These are phyloP conservation scores for Hericium coralloides DNA, from an alignment of 768 basidiomycete species.

Conservation along the genomic window DNA sequence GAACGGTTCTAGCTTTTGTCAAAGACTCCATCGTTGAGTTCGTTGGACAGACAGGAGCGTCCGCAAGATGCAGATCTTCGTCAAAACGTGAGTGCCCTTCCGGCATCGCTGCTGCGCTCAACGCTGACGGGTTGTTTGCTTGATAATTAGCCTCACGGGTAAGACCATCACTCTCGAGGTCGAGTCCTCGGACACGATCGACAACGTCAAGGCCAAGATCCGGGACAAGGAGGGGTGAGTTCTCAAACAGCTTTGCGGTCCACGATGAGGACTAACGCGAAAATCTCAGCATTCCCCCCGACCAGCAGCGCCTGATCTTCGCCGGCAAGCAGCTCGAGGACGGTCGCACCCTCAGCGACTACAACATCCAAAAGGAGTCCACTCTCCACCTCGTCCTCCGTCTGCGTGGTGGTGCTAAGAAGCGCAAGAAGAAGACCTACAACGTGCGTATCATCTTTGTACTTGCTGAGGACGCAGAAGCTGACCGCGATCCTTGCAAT, in stretches of 20 bases:
- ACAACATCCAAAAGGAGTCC: constrained; percentile 99
- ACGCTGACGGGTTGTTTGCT: constrained; percentile 5
- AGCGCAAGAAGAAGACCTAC: constrained; percentile 99
- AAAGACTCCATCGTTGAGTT: constrained; percentile 86
- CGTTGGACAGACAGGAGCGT: constrained; percentile 87
- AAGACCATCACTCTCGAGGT: constrained; percentile 99
- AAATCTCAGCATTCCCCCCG: constrained; percentile 80
- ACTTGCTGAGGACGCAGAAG: neutral
- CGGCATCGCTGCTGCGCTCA: neutral
- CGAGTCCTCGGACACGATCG: constrained; percentile 94
- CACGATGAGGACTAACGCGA: constrained; percentile 4
- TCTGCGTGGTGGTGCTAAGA: constrained; percentile 98
- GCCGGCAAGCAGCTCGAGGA: constrained; percentile 99
- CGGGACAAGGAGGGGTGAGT: constrained; percentile 93
- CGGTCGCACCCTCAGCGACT: constrained; percentile 90
- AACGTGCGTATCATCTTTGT: constrained; percentile 48
- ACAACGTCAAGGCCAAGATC: constrained; percentile 97
- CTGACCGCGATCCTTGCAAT: constrained; percentile 5
- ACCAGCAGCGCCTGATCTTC: constrained; percentile 97
- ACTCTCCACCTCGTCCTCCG: constrained; percentile 96
- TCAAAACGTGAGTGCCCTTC: constrained; percentile 68
- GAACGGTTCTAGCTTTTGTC: constrained; percentile 59
- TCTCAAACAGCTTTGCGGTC: neutral
- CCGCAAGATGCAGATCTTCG: constrained; percentile 93
- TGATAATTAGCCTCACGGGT: constrained; percentile 74